phyloP scores from a whole-genome alignment of 257 asterid genomes.

The Solanum appendiculatum region DNA sequence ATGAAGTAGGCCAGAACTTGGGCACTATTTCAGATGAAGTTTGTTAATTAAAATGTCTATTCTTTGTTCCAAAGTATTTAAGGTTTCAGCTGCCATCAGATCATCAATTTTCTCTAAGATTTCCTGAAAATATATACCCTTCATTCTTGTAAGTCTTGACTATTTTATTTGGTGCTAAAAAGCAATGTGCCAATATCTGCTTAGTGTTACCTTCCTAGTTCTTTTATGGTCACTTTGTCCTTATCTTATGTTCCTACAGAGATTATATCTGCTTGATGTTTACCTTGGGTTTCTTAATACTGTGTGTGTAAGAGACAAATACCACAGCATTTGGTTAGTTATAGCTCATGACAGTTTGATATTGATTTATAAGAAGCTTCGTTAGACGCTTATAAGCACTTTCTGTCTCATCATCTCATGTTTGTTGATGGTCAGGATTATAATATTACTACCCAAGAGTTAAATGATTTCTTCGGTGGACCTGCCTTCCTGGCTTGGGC shows the following conservation, averaged over 20 bases:
- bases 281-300: not conserved
- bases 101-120: not conserved
- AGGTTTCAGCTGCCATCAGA: not conserved
- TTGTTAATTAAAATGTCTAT: not conserved
- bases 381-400: not conserved
- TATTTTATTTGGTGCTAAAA: not conserved
- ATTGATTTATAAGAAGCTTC: not conserved
- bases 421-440: conserved; percentile 42
- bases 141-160: not conserved
- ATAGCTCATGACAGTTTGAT: not conserved
- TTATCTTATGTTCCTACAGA: not conserved
- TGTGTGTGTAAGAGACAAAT: not conserved
- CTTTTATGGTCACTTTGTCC: not conserved
- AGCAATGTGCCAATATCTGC: not conserved
- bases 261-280: not conserved
- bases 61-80: not conserved
- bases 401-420: not conserved
- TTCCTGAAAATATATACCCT: not conserved
- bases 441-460: conserved; percentile 54
- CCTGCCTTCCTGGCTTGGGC: conserved; percentile 99
- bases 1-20: not conserved
- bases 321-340: not conserved
- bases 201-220: not conserved
- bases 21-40: not conserved
- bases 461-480: conserved; percentile 87